Evolutionary conservation across 805 yeast species (phyloP).

Genomic region (Lipomyces oligophaga): DNA sequence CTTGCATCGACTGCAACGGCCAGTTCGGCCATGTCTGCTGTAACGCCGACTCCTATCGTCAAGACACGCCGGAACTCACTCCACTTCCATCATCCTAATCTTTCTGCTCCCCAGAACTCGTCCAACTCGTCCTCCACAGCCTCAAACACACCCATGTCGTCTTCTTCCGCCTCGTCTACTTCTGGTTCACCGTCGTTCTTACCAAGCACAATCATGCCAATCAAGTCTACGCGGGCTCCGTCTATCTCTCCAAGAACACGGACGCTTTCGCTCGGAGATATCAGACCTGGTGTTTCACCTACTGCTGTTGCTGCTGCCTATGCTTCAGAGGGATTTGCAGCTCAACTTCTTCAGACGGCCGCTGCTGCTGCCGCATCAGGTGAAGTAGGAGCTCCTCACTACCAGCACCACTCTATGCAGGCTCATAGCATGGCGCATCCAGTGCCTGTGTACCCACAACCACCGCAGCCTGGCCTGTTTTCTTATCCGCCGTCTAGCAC

Average conservation of each 20-base stretch:
- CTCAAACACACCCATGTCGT: no score
- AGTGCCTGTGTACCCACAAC: not conserved
- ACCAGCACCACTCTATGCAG: not conserved
- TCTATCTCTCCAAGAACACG: not conserved
- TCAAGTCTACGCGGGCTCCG: no score
- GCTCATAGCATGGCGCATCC: slow-evolving; percentile 1
- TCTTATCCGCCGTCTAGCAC: slow-evolving; percentile 1
- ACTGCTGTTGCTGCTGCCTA: slow-evolving; percentile 8
- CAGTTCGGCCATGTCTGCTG: slow-evolving; percentile 1
- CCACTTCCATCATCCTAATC: slow-evolving; percentile 15
- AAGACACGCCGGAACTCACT: slow-evolving; percentile 15
- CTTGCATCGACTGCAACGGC: slow-evolving; percentile 1
- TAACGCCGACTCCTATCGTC: slow-evolving; percentile 8
- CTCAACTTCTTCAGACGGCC: slow-evolving; percentile 7
- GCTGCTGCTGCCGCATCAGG: not conserved
- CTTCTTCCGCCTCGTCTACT: no score
- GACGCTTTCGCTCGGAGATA: not conserved
- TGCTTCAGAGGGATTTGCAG: slow-evolving; percentile 9
- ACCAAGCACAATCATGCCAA: no score
- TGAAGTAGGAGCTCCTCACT: not conserved
- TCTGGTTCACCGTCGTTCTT: no score
- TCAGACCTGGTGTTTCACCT: slow-evolving; percentile 5
- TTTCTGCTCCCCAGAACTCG: slow-evolving; percentile 2
- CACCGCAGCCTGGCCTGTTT: not conserved
- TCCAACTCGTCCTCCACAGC: slow-evolving; percentile 1